Conservation (phyloP, 2,329 filamentous ascomycete genomes). For the Fusarium newnesense region DNA sequence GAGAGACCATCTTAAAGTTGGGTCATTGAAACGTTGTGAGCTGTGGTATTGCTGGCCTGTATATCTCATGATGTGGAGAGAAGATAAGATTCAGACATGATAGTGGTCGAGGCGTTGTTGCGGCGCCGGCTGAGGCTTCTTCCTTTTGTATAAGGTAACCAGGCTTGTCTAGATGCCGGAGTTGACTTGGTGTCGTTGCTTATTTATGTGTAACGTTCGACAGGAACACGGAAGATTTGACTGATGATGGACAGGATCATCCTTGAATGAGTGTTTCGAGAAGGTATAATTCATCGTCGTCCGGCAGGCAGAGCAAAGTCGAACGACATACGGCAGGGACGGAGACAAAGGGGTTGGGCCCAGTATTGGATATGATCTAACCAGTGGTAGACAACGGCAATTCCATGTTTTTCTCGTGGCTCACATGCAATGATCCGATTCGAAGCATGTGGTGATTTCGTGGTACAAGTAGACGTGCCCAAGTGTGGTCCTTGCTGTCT, state of each 20-base stretch:
- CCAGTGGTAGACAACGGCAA: neutral
- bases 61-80: constrained; percentile 13
- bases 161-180: neutral
- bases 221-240: constrained; percentile 28
- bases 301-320: constrained; percentile 23
- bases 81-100: neutral
- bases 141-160: neutral
- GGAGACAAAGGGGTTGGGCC: constrained; percentile 6
- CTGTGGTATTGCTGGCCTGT: constrained; percentile 14
- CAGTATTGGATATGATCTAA: constrained; percentile 3
- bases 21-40: constrained; percentile 27
- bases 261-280: constrained; percentile 16
- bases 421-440: constrained; percentile 1
- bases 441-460: constrained; percentile 4
- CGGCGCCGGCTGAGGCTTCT: constrained; percentile 14
- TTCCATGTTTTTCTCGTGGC: neutral
- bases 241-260: constrained; percentile 11
- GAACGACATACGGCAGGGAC: constrained; percentile 22
- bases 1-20: constrained; percentile 28
- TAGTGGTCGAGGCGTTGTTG: constrained; percentile 20
- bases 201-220: constrained; percentile 26
- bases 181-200: constrained; percentile 3
- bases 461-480: constrained; percentile 2
- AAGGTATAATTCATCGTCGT: constrained; percentile 20
- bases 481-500: constrained; percentile 11